Evolutionary conservation across 2,329 filamentous ascomycete genomes (phyloP), one percentile per base, ranked within the genome.

Genomic region (Neopestalotiopsis clavispora): DNA sequence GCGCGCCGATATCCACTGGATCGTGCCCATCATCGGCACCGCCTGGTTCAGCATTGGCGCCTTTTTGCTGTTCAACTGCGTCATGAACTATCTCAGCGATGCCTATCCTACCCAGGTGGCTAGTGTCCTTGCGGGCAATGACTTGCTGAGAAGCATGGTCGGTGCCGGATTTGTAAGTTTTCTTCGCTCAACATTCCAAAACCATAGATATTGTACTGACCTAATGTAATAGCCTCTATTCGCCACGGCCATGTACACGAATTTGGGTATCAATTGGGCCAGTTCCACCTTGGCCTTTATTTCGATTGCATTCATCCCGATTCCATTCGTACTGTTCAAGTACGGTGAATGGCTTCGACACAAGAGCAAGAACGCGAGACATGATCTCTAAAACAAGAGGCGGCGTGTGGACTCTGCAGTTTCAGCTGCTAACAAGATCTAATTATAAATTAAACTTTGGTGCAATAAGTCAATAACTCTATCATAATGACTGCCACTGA

Each of bases 1-100:
- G 0, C 89, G 74, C 9, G 69, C 64, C 42, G 81, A 76, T 72
- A 84, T 91, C 68, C 85, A 89, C 80, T 89, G 83, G 83, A 85
- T 86, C 67, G 82, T 83, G n/a, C 84, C 85, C 14, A 84, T 86
- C 69, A 83, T 88, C 71, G 86, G 83, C 40, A 85, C 83, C 64
- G 81, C 75, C 1, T 75, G 86, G 56, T 89, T 89, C 68, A 68
- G 71, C 49, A 65, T 74, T 40, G 73, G 74, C 23, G 71, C 72
- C 0, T 70, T 76, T 38, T 67, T 72, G n/a, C 56, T 77, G 1
- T 77, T 77, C 72, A 74, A 74, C 49, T 68, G 70, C 0, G 60
- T 76, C 12, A 73, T 73, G 67, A 76, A 70, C 17, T 77, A 77
- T 56, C 68, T 76, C 1, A 72, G 72, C 14, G 73, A 74, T 23